Conservation (phyloP, 1,284 basidiomycete genomes). For the Ceratobasidium sp. region DNA sequence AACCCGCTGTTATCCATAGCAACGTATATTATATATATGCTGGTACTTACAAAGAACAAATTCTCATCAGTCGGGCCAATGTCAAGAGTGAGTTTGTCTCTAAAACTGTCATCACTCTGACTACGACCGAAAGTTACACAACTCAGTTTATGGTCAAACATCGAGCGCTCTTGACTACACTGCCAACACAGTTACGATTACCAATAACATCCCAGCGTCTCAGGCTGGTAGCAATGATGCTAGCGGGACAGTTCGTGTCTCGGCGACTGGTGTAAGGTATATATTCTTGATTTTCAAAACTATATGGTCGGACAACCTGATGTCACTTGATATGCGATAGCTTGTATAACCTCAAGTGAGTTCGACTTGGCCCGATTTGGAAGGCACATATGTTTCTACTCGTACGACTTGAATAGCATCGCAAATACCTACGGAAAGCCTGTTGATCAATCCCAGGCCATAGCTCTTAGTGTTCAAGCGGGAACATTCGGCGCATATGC, state of each 20-base stretch:
- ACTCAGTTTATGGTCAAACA: constrained; percentile 36
- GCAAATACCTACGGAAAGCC: constrained; percentile 37
- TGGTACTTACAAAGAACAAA: constrained; percentile 32
- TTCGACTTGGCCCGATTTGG: constrained; percentile 5
- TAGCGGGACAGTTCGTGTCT: constrained; percentile 42
- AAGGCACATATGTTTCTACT: too few species aligned
- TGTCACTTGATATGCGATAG: neutral
- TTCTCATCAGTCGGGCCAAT: constrained; percentile 17
- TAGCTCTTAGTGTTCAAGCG: constrained; percentile 50
- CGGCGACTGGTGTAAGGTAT: constrained; percentile 45
- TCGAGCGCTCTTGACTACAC: constrained; percentile 13
- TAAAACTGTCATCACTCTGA: neutral
- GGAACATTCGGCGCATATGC: constrained; percentile 40
- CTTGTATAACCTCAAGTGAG: constrained; percentile 47
- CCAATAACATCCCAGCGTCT: constrained; percentile 47
- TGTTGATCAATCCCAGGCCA: constrained; percentile 47
- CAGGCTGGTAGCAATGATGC: constrained; percentile 47
- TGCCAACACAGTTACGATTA: constrained; percentile 48
- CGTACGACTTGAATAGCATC: constrained; percentile 9
- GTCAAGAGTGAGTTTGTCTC: constrained; percentile 7
- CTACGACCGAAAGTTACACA: neutral
- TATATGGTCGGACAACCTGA: neutral
- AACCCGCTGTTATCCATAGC: neutral
- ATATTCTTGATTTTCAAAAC: neutral
- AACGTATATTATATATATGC: constrained; percentile 24